Evolutionary conservation across 2,329 filamentous ascomycete species (phyloP).

Genomic region (Lecanicillium sp.): DNA sequence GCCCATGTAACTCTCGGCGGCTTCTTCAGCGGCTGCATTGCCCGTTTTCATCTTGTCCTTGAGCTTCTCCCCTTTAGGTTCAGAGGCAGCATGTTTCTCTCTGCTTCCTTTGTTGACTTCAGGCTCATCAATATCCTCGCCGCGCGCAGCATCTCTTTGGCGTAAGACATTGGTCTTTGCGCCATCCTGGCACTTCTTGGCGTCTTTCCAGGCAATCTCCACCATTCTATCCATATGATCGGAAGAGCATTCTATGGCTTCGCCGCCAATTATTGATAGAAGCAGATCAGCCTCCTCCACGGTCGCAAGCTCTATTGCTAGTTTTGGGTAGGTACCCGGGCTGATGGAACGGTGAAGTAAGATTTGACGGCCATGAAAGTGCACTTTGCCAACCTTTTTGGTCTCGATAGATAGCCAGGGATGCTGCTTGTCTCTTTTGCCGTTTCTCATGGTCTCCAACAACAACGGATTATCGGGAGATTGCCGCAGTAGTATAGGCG

Average conservation of each 20-base stretch:
- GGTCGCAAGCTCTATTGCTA: conserved; percentile 3
- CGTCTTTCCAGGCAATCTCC: too few species aligned
- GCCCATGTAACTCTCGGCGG: not conserved
- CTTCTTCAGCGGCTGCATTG: not conserved
- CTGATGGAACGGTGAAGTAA: conserved; percentile 1
- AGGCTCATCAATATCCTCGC: too few species aligned
- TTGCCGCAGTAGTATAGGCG: not conserved
- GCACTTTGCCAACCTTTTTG: not conserved
- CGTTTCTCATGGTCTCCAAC: conserved; percentile 1
- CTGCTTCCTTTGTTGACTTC: too few species aligned
- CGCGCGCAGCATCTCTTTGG: not conserved
- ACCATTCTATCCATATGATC: too few species aligned
- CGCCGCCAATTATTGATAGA: not conserved
- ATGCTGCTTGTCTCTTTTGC: not conserved
- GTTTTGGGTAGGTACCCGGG: not conserved
- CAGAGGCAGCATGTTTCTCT: not conserved
- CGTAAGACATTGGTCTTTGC: not conserved
- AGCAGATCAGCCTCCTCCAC: not conserved
- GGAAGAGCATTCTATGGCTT: not conserved
- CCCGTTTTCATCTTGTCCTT: conserved; percentile 17
- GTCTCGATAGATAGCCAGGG: conserved; percentile 3
- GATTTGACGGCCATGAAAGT: conserved; percentile 1
- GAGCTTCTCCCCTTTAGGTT: conserved; percentile 12
- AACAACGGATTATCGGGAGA: not conserved
- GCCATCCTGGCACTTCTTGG: too few species aligned